Evolutionary conservation across 352 stramenopile species (phyloP).

Genomic region (Phytophthora chlamydospora): DNA sequence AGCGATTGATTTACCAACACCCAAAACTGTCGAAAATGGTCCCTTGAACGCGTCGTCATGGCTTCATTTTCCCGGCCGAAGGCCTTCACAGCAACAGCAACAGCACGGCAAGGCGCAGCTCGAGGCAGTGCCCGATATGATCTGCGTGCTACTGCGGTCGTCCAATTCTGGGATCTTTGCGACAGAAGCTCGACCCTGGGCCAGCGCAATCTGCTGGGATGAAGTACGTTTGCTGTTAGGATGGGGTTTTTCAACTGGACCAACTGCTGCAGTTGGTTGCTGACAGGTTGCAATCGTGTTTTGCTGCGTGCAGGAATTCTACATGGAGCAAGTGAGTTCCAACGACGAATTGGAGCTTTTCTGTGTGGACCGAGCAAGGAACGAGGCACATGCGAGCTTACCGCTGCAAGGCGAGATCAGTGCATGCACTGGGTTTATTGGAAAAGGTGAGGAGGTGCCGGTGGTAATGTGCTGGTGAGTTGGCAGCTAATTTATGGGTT

Average conservation of each 20-base stretch:
- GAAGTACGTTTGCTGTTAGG: slow-evolving; percentile 31
- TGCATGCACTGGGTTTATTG: slow-evolving; percentile 67
- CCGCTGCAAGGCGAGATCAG: slow-evolving; percentile 53
- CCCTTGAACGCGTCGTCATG: slow-evolving; percentile 43
- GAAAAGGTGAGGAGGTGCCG: slow-evolving; percentile 54
- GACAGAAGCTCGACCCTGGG: slow-evolving; percentile 51
- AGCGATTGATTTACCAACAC: slow-evolving; percentile 56
- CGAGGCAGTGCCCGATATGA: slow-evolving; percentile 36
- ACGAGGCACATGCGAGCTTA: slow-evolving; percentile 47
- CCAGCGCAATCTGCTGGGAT: slow-evolving; percentile 54
- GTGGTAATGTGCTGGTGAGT: not conserved
- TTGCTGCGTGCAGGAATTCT: slow-evolving; percentile 59
- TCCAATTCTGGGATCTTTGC: slow-evolving; percentile 37
- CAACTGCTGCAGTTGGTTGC: slow-evolving; percentile 1
- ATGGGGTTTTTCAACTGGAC: not conserved
- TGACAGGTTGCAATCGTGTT: not conserved
- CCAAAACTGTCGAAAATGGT: slow-evolving; percentile 25
- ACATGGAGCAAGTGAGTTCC: slow-evolving; percentile 65
- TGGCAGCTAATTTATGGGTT: not conserved
- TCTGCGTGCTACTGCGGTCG: slow-evolving; percentile 56
- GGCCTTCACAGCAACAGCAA: slow-evolving; percentile 24
- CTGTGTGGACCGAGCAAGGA: slow-evolving; percentile 69
- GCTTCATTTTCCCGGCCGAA: slow-evolving; percentile 48
- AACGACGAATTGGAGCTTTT: slow-evolving; percentile 72
- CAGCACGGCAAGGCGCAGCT: slow-evolving; percentile 31